Evolutionary conservation across 2,329 filamentous ascomycete genomes (phyloP).

Genomic region (Aspergillus pseudotamarii): DNA sequence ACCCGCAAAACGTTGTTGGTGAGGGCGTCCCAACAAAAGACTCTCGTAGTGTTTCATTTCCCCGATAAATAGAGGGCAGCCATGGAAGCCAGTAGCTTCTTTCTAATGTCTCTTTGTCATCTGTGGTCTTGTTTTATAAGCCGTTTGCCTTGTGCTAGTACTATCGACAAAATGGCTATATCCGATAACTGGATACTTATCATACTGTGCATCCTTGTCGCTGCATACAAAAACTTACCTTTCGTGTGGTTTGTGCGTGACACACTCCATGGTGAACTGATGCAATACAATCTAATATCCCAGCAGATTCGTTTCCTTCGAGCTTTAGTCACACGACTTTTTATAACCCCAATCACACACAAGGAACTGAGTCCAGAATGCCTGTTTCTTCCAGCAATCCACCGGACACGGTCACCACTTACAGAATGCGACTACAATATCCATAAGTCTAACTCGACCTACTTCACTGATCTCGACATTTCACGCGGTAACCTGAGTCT

Average conservation of each 20-base stretch:
- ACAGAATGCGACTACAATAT: constrained; percentile 24
- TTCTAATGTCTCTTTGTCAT: background rate
- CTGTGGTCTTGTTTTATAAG: background rate
- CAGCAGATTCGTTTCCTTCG: constrained; percentile 9
- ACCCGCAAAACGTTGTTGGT: background rate
- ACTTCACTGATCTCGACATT: constrained; percentile 23
- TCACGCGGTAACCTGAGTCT: constrained; percentile 17
- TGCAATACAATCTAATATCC: background rate
- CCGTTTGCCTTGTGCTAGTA: too few species aligned
- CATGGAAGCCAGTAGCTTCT: background rate
- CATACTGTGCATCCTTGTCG: background rate
- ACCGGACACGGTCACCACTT: constrained; percentile 8
- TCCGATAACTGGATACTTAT: background rate
- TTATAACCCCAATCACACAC: background rate
- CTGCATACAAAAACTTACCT: constrained; percentile 12
- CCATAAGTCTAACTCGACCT: constrained; percentile 25
- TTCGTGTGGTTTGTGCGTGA: constrained; percentile 15
- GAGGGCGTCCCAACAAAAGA: background rate
- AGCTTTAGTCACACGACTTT: constrained; percentile 3
- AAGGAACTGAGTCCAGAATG: constrained; percentile 2
- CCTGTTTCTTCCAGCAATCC: constrained; percentile 10
- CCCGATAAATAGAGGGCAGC: background rate
- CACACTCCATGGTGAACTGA: background rate
- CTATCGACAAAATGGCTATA: background rate
- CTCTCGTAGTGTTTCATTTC: too few species aligned